A percentile compares a stretch with the other conserved stretches of the same genome.
Conservation (phyloP, 2,329 filamentous ascomycete genomes). For the Raffaelea albimanens region DNA sequence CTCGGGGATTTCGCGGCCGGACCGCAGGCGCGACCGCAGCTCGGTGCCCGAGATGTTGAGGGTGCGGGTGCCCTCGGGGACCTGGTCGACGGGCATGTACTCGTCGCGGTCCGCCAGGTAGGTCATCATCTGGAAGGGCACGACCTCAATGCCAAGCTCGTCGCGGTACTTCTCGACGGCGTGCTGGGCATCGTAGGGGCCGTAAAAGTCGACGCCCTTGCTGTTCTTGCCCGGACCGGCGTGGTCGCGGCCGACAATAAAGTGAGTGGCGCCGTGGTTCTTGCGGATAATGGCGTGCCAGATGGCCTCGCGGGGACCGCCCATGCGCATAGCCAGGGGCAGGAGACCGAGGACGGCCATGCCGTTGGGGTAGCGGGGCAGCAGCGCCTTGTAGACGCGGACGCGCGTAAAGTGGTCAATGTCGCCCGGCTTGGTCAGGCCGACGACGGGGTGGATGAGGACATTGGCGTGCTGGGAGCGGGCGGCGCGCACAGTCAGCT, state of each 20-base stretch:
- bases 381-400: conserved; percentile 93
- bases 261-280: conserved; percentile 98
- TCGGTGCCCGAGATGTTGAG: conserved; percentile 83
- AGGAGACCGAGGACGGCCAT: conserved; percentile 96
- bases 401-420: conserved; percentile 99
- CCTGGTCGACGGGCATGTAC: conserved; percentile 89
- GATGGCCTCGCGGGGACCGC: conserved; percentile 92
- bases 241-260: conserved; percentile 98
- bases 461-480: conserved; percentile 96
- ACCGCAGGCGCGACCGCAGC: conserved; percentile 82
- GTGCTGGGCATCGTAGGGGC: conserved; percentile 93
- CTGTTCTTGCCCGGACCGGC: conserved; percentile 98
- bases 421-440: conserved; percentile 96
- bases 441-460: conserved; percentile 96
- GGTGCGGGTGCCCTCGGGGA: conserved; percentile 72
- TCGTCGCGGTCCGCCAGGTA: conserved; percentile 96
- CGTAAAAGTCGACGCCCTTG: conserved; percentile 93
- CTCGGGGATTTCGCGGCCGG: conserved; percentile 89
- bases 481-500: conserved; percentile 93
- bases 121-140: conserved; percentile 99
- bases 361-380: conserved; percentile 95
- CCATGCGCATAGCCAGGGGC: conserved; percentile 97
- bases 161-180: conserved; percentile 93
- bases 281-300: conserved; percentile 99
- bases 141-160: conserved; percentile 96